Percentiles rank a stretch among this genome's conserved stretches.
These are phyloP conservation scores for Coccomyxa subellipsoidea DNA, from an alignment of 163 green algal genomes.

Conservation along the genomic window DNA sequence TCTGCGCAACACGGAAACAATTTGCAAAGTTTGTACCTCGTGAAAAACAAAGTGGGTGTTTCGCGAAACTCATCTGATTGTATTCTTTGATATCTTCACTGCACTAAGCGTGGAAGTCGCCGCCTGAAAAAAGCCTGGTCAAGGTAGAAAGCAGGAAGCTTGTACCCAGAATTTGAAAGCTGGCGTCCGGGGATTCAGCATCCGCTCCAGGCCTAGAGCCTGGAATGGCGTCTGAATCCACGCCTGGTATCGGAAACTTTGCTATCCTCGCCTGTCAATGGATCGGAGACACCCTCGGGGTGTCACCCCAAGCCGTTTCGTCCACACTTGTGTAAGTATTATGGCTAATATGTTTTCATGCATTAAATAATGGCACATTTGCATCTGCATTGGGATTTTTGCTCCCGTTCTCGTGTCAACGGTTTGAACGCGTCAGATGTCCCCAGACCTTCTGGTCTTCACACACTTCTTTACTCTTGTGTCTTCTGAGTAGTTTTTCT, in stretches of 20 bases:
- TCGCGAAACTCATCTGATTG: too few species aligned
- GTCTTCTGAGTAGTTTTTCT: too few species aligned
- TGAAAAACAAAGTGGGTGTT: too few species aligned
- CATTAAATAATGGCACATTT: background rate
- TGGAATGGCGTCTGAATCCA: background rate
- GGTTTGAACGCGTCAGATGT: background rate
- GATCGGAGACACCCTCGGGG: background rate
- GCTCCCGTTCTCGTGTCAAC: background rate
- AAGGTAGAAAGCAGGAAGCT: background rate
- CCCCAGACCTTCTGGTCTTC: background rate
- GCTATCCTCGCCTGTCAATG: background rate
- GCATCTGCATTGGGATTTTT: background rate
- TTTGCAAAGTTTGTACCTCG: too few species aligned
- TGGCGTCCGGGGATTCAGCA: background rate
- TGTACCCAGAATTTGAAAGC: background rate
- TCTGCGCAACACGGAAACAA: too few species aligned
- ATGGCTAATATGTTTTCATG: background rate
- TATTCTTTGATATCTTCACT: too few species aligned
- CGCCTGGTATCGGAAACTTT: background rate
- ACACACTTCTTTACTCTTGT: background rate
- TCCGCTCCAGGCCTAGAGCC: background rate
- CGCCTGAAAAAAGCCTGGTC: too few species aligned
- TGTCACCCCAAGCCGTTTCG: conserved; percentile 9
- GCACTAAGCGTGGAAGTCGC: too few species aligned
- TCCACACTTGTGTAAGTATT: conserved; percentile 9